Evolutionary conservation across 306 rosid genomes (phyloP), one percentile per base, ranked within the genome.

Genomic region (Medicago arabica): DNA sequence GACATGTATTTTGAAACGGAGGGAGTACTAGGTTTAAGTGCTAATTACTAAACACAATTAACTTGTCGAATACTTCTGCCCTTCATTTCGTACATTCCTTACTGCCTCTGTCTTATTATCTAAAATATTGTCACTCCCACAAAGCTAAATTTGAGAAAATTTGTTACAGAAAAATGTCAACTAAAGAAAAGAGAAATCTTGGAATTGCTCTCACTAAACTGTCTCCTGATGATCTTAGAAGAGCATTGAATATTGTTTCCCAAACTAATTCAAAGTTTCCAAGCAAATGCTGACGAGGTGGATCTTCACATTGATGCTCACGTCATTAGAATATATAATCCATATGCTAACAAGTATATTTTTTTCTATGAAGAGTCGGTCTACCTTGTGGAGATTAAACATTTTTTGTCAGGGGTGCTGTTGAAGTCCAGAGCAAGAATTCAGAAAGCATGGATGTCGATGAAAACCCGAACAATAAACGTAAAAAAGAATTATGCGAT

Each of bases 291-390:
- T 15, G 96, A 87, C 71, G 98, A 85, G 84, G 97, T 92, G 90
- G 96, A 92, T 83, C 97, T 94, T 36, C 96, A 94, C 83, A 94
- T 94, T 5, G 94, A 92, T 73, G 95, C 95, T 67, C 98, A 92
- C 94, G 98, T 93, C 57, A 75, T 31, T 31, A 53, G 1, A 1
- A 55, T 55, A 18, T 18, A 19, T 55, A 8, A 55, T 54, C 60
- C 1, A 4, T 75, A 31, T 72, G 23, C 68, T 74, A 73, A 63
- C 68, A 17, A 40, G 38, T 61, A 67, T 67, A 25, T 9, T 69
- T 70, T 76, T 82, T 39, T 66, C 74, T 72, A 47, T 67, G 82
- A 90, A 94, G 97, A 87, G 90, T 9, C 90, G 90, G 64, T 80
- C 92, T 49, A 92, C 97, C 64, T 78, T 90, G 65, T 94, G 98